Evolutionary conservation across 768 basidiomycete species (phyloP), one percentile per base, ranked within the genome.

Genomic region (Collybia nuda): DNA sequence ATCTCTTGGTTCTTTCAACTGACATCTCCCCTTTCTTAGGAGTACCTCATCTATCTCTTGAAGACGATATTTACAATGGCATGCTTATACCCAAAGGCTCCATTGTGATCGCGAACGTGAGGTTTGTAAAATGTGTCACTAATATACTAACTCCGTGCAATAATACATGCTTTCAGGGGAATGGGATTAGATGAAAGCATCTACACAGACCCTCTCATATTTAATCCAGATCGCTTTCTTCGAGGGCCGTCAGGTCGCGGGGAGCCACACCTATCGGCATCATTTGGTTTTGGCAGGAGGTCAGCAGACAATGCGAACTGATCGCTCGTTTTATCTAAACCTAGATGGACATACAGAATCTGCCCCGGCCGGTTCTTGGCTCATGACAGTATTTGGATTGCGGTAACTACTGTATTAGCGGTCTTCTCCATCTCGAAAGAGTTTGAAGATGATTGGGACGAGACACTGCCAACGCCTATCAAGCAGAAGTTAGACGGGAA

Each of bases 211-310:
- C 68, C 69, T 0, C 38, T 53, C 14, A 46, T 46, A 17, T 73
- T 73, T 36, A 39, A 60, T 6, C 58, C 66, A 1, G 48, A 44
- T 5, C 61, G 70, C 5, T 71, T 65, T 57, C 44, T 70, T 5
- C 58, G 59, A 3, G 58, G 55, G 40, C 54, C 57, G 18, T 48
- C 32, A 4, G 62, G 60, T 2, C 43, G 42, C 12, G 56, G 54
- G 2, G 62, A 65, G 44, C 62, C 57, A 0, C 40, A 35, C n/a
- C 51, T 54, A 11, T 50, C 55, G 26, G 51, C 56, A 21, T 61
- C 62, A 1, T 75, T 69, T 48, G 73, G 71, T 4, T 74, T 67
- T 47, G 72, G 73, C 11, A 53, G 70, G 29, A 57, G 67, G 64
- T 68, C 40, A 29, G 42, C 42, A n/a, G 23, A 46, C 2, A 52